Conservation (phyloP, 2,329 filamentous ascomycete species). For the Raffaelea albimanens region DNA sequence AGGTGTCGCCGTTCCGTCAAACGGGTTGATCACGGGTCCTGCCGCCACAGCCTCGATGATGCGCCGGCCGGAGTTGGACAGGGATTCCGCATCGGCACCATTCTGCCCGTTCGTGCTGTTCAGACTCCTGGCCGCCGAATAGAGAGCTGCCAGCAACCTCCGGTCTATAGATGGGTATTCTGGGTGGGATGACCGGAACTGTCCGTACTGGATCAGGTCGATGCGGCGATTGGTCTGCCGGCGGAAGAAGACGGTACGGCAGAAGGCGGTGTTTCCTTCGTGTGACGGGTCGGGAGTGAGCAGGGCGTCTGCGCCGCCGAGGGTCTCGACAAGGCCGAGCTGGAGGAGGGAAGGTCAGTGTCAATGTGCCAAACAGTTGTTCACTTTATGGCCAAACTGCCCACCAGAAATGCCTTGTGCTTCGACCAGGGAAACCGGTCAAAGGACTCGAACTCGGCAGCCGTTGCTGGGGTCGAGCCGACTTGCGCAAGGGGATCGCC, state of each 20-base stretch:
- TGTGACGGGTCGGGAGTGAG: conserved; percentile 13
- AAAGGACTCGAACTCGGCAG: conserved; percentile 12
- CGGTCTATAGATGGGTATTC: conserved; percentile 12
- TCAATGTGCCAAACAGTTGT: too few relatives aligned
- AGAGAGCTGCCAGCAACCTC: conserved; percentile 12
- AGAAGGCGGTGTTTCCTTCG: conserved; percentile 13
- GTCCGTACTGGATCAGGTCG: conserved; percentile 14
- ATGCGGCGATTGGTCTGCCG: conserved; percentile 12
- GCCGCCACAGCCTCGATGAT: conserved; percentile 9
- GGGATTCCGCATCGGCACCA: not conserved
- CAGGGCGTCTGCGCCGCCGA: conserved; percentile 14
- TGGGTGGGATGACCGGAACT: conserved; percentile 7
- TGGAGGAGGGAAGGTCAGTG: conserved; percentile 2
- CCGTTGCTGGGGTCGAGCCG: not conserved
- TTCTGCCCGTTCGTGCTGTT: not conserved
- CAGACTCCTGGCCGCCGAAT: conserved; percentile 17
- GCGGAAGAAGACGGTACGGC: conserved; percentile 16
- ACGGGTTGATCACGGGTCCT: conserved; percentile 7
- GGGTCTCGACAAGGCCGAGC: conserved; percentile 15
- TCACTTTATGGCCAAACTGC: not conserved
- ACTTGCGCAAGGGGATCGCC: not conserved
- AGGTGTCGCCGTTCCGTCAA: conserved; percentile 10
- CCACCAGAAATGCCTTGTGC: conserved; percentile 12
- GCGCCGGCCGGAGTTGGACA: conserved; percentile 2
- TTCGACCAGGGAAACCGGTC: conserved; percentile 16